Conservation (phyloP, 2,329 filamentous ascomycete species). For the Bipolaris victoriae region DNA sequence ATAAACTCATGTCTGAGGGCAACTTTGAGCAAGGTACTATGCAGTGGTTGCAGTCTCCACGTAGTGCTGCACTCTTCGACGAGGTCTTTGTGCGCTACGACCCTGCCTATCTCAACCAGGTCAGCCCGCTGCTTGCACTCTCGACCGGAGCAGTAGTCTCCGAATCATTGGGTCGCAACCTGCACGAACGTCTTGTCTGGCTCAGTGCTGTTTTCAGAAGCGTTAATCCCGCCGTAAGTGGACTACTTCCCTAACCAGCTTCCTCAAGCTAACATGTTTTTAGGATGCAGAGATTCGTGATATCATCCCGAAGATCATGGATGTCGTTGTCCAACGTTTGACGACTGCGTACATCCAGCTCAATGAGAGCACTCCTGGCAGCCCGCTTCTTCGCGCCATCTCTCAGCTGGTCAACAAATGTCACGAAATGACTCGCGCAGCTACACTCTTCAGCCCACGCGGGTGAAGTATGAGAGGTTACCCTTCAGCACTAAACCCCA, state of each 20-base stretch:
- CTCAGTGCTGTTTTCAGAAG: slow-evolving; percentile 61
- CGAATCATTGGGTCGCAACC: slow-evolving; percentile 60
- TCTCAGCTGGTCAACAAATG: slow-evolving; percentile 51
- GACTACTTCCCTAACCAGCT: background rate
- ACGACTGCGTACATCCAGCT: slow-evolving; percentile 64
- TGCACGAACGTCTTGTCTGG: slow-evolving; percentile 64
- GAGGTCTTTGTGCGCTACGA: slow-evolving; percentile 64
- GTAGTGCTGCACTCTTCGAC: slow-evolving; percentile 67
- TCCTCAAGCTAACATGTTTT: slow-evolving; percentile 21
- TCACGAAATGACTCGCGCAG: slow-evolving; percentile 41
- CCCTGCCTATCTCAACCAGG: slow-evolving; percentile 61
- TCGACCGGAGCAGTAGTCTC: slow-evolving; percentile 69
- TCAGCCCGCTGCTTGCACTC: slow-evolving; percentile 64
- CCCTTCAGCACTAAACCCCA: background rate
- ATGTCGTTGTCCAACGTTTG: slow-evolving; percentile 63
- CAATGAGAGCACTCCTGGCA: slow-evolving; percentile 58
- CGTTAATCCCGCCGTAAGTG: slow-evolving; percentile 61
- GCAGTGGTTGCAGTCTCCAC: slow-evolving; percentile 66
- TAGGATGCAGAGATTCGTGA: slow-evolving; percentile 62
- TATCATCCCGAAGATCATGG: slow-evolving; percentile 65
- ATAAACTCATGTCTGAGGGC: slow-evolving; percentile 65
- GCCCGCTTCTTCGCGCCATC: slow-evolving; percentile 60
- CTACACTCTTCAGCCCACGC: slow-evolving; percentile 22
- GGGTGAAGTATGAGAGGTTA: slow-evolving; percentile 11
- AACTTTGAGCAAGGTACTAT: slow-evolving; percentile 56